Base-by-base conservation (phyloP, 179 eudicot genomes). In the Beta lomatogona region DNA sequence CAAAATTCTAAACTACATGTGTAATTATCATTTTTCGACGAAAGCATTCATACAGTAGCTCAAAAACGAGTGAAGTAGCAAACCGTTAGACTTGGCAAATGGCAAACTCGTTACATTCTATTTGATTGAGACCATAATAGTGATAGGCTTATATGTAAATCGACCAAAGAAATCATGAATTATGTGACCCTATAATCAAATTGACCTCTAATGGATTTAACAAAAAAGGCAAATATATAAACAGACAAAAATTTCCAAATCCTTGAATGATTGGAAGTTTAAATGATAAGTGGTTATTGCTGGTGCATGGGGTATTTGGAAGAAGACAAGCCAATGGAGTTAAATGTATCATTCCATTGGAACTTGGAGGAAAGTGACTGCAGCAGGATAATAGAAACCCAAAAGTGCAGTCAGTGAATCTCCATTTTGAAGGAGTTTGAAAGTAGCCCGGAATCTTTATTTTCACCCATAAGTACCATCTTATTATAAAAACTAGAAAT, bases 321-420 rank as follows among this genome's bases (percentile, higher is more conserved):
- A 78, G 61, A 82, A 50, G 69, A 82, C 84, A 82, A 78, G 71
- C 59, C 45, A 53, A 79, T 55, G 70, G 61, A 59, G 82, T 79
- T 65, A 67, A 74, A n/a, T 31, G 19, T 46, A 10, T 67, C 77
- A 81, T 81, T 81, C 78, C 87, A 67, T 84, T 81, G 87, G 87
- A 84, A 84, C 71, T 84, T 81, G 87, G 52, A 63, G 81, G 84
- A 84, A 81, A 84, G 87, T 77, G 87, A 81, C 84, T 58, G 79
- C 54, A 80, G 84, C 72, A 73, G 64, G 64, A 55, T 85, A 65
- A 77, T 85, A 81, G 87, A 81, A 77, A 81, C 82, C 41, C 60
- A 63, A 81, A 85, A 78, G 84, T 44, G 52, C 12, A 58, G 67
- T 78, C 48, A 68, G 70, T 74, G 73, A 75, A 77, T 77, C 82